phyloP scores from a whole-genome alignment of 1,139 yeast genomes.

The Geotrichum histeridarum region DNA sequence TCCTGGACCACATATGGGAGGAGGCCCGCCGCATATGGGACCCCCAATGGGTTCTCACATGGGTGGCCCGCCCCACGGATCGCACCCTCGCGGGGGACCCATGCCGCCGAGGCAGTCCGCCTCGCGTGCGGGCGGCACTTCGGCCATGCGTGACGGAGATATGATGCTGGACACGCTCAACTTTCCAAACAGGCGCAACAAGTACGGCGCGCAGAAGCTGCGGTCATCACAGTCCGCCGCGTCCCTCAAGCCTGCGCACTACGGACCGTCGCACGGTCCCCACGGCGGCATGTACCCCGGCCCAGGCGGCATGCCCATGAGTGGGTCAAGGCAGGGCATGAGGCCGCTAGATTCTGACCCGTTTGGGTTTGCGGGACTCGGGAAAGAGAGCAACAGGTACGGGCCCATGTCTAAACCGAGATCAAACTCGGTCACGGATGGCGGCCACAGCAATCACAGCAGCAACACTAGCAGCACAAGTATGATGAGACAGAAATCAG shows the following conservation, averaged over 20 bases:
- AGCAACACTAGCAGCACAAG: too few species aligned
- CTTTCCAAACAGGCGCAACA: background rate
- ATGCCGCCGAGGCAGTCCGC: background rate
- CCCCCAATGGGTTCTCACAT: conserved; percentile 1
- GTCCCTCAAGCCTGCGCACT: background rate
- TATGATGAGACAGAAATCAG: too few species aligned
- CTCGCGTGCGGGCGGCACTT: background rate
- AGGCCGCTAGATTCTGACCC: background rate
- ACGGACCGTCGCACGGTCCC: conserved; percentile 1
- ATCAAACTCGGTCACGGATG: too few species aligned
- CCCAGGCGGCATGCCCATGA: background rate
- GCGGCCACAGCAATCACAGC: too few species aligned
- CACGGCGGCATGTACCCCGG: background rate
- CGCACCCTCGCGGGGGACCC: too few species aligned
- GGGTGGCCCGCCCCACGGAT: background rate
- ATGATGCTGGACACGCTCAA: conserved; percentile 5
- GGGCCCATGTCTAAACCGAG: background rate
- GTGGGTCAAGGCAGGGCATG: background rate
- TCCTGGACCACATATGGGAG: too few species aligned
- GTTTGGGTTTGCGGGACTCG: background rate
- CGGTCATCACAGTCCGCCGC: conserved; percentile 7
- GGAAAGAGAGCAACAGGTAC: background rate
- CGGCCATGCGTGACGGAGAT: conserved; percentile 2
- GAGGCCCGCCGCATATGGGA: background rate
- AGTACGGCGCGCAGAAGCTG: background rate